Base-by-base conservation (phyloP, 192 early-diverging fungal species). In the Mortierella antarctica region DNA sequence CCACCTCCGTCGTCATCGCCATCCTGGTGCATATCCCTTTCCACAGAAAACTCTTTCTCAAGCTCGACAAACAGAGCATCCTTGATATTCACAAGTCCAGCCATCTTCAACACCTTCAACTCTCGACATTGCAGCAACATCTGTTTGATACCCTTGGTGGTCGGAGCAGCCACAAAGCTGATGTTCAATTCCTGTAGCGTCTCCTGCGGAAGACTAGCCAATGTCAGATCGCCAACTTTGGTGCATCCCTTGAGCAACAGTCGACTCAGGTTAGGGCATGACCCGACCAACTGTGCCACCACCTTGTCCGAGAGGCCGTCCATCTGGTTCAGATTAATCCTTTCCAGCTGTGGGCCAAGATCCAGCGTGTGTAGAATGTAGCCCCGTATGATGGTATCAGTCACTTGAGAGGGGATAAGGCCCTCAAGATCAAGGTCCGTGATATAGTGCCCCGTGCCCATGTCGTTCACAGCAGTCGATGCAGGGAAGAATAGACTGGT, bases 401-500 rank as follows among this genome's bases (percentile, higher is more conserved):
- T 77, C 14, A 77, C 74, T 21, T 77, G 74, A 5, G 74, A 70
- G 3, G 67, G 11, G 8, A 77, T 70, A 12, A 77, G 15, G 2
- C 74, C 74, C 12, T 77, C 74, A 11, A 77, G 47, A 54, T 77
- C 74, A 18, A 77, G 57, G 0, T 77, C 74, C 40, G 62, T 59
- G n/a, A 53, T 55, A 40, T 57, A 42, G 17, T 42, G 39, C 15
- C 57, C 57, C 3, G 57, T 3, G 40, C 7, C 42, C 20, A 14
- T 15, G 11, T 48, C 21, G 14, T 48, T 4, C 44, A 47, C 0
- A 23, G 39, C 48, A 1, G 55, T 8, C 40, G 3, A 31, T 31
- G 31, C 31, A 3, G 71, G 71, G 45, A 77, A 77, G 18, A 77
- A 77, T 7, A 77, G 56, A 41, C 44, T 42, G 12, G 74, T 77